A percentile compares a stretch with the other conserved stretches of the same genome.
phyloP scores from a whole-genome alignment of 228 moss, liverwort and hornwort species.

The Sphagnum fallax region DNA sequence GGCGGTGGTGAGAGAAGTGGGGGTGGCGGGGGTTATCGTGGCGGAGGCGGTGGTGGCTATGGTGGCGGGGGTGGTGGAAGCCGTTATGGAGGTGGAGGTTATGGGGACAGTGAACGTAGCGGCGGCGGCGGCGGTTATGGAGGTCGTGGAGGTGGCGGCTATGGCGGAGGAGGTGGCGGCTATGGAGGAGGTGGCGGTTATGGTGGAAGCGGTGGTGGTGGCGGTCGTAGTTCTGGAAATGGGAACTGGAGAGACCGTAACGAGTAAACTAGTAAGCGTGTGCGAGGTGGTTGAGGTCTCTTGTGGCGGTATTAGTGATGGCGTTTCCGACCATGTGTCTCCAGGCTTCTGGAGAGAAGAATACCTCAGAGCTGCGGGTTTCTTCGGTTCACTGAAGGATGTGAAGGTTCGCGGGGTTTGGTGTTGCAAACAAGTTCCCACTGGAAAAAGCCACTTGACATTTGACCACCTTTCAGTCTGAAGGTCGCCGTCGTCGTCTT shows the following conservation, averaged over 20 bases:
- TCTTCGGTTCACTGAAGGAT: neutral
- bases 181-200: conserved; percentile 16
- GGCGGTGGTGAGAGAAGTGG: conserved; percentile 13
- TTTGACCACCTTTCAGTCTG: neutral
- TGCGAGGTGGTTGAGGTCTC: conserved; percentile 17
- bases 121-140: conserved; percentile 18
- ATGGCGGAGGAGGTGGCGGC: conserved; percentile 13
- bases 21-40: neutral
- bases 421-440: neutral
- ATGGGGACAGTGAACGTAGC: neutral
- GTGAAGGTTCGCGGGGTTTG: neutral
- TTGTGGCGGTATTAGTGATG: neutral
- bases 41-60: neutral
- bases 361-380: neutral
- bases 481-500: neutral
- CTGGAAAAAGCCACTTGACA: neutral
- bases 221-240: conserved; percentile 23
- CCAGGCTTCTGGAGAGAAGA: no score
- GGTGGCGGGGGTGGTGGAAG: conserved; percentile 18
- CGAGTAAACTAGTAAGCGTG: conserved; percentile 5
- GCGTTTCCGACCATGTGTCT: neutral
- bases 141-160: conserved; percentile 2
- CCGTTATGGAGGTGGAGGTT: neutral
- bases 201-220: conserved; percentile 11
- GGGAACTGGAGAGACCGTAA: conserved; percentile 27